Evolutionary conservation across 2,329 filamentous ascomycete species (phyloP), one percentile per base, ranked within the genome.

Genomic region (Fusarium oxysporum): DNA sequence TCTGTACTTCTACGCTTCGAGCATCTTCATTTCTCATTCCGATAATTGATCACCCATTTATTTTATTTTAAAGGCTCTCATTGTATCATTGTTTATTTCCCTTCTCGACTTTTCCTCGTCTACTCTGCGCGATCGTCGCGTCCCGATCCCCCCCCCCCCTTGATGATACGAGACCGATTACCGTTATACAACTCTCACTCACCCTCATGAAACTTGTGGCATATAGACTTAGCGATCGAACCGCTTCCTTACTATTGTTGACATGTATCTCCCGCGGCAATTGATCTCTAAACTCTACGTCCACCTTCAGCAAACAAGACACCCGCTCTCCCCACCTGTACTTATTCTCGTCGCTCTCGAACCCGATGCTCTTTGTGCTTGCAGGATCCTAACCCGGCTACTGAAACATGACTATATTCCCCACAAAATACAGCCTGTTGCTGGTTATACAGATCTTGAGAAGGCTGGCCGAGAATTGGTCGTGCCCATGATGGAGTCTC

Each of bases 331-430:
- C 23, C 93, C 96, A 43, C 95, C 95, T 1, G 94, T 98, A 60
- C 88, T 98, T 32, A 90, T 99, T 72, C 92, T 99, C 63, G 95
- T 95, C 73, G 93, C 96, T 40, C 93, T 98, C 80, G 96, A 98
- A 80, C 95, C 96, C 62, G 96, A 99, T 84, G 93, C 96, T 72
- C 90, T 99, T 70, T 98, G 96, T 83, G 96, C 95, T 71, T 97
- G 95, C 81, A 94, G 95, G 70, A 98, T 99, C 69, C 90, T 99
- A 53, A 97, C 96, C 6, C 89, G 92, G 56, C 88, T 99, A n/a
- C 87, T 99, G 68, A 98, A 97, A 84, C 93, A 96, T 86, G 96
- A 99, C 86, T 98, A 97, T 80, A 97, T 99, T 76, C 93, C 93
- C 19, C 96, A 98, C 85, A 98, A 98, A 83, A 97, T 98, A 79